Conservation (phyloP, 129 eudicot species). For the Artemisia argyi region DNA sequence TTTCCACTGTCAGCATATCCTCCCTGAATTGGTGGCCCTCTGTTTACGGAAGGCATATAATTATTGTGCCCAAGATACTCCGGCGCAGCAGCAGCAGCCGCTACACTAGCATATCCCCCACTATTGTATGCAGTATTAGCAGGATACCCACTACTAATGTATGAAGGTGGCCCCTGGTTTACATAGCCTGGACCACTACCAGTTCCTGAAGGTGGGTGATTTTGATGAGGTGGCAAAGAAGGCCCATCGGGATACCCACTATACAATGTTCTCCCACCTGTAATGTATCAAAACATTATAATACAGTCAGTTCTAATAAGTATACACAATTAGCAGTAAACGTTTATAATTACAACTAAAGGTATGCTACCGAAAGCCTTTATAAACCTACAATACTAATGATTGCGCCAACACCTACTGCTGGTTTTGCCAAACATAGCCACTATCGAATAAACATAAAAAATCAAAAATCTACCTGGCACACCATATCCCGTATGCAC, state of each 20-base stretch:
- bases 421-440: too few species aligned
- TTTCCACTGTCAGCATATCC: conserved; percentile 64
- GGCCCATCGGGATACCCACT: conserved; percentile 47
- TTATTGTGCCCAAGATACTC: conserved; percentile 46
- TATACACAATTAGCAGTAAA: neutral
- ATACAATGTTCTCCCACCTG: conserved; percentile 30
- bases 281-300: conserved; percentile 27
- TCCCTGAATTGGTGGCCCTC: conserved; percentile 66
- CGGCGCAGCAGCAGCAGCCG: conserved; percentile 43
- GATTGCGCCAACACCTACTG: too few species aligned
- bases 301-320: neutral
- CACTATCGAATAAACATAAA: neutral
- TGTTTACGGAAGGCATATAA: conserved; percentile 39
- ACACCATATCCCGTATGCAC: conserved; percentile 42
- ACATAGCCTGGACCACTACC: conserved; percentile 52
- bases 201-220: conserved; percentile 27
- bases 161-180: conserved; percentile 51
- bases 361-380: too few species aligned
- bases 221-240: conserved; percentile 43
- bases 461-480: conserved; percentile 22
- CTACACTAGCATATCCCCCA: conserved; percentile 51
- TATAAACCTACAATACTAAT: too few species aligned
- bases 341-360: too few species aligned
- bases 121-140: conserved; percentile 50
- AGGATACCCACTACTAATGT: conserved; percentile 17